A percentile compares a stretch with the other conserved stretches of the same genome.
Conservation (phyloP, 108 stramenopile genomes). For the Skeletonema potamos region DNA sequence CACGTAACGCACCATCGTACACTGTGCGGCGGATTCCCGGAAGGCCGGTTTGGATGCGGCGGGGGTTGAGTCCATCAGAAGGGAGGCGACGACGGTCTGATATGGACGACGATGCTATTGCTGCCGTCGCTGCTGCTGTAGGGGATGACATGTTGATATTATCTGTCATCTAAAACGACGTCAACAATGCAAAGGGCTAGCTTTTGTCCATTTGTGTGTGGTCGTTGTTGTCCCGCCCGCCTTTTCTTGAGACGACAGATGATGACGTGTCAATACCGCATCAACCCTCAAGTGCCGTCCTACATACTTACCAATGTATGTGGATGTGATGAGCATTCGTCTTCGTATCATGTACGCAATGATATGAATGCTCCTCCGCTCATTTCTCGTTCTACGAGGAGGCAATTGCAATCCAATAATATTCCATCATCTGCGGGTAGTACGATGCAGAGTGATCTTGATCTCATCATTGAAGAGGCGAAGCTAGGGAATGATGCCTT, state of each 20-base stretch:
- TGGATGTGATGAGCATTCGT: background rate
- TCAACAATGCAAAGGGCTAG: too few relatives aligned
- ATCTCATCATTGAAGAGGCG: constrained; percentile 6
- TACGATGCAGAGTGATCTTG: background rate
- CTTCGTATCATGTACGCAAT: constrained; percentile 9
- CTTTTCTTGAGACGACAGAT: too few relatives aligned
- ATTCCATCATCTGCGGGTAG: background rate
- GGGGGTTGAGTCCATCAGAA: constrained; percentile 56
- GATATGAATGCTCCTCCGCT: background rate
- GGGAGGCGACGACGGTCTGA: constrained; percentile 26
- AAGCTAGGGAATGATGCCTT: constrained; percentile 2
- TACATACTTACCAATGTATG: too few relatives aligned
- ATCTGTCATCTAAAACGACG: too few relatives aligned
- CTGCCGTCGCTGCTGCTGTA: too few relatives aligned
- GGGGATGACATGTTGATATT: background rate
- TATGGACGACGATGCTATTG: background rate
- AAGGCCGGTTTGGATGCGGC: constrained; percentile 63
- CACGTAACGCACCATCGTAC: constrained; percentile 68
- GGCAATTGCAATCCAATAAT: background rate
- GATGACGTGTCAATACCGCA: too few relatives aligned
- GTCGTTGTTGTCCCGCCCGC: too few relatives aligned
- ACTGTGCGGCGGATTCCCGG: constrained; percentile 69
- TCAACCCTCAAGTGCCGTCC: too few relatives aligned
- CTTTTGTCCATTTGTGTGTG: too few relatives aligned
- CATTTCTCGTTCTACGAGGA: constrained; percentile 1